Base-by-base conservation (phyloP, 805 yeast genomes). In the Monosporozyma aerobia region DNA sequence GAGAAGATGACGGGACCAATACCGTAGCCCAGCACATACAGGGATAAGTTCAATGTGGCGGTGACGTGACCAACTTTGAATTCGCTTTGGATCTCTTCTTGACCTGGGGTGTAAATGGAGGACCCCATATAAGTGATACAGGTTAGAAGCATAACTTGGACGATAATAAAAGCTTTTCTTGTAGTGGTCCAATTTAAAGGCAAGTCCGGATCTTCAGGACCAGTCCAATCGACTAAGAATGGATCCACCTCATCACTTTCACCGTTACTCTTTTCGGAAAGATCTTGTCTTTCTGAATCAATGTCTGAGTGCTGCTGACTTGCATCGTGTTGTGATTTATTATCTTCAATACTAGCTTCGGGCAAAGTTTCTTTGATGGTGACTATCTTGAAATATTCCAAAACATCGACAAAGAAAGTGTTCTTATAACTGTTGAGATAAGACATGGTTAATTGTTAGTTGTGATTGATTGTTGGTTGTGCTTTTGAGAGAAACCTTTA, bases 11-110 rank as follows among this genome's bases (percentile, higher is more conserved):
- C 69, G 1, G 85, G 85, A 1, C 85, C 85, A 16, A 80, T 49
- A 50, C 82, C 86, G 59, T 82, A 81, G 8, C 85, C 87, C 30
- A 80, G 58, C 7, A 81, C 81, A 56, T 77, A 82, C 40, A 80
- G 56, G 0, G 83, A 68, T 58, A 82, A 69, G 2, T 82, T 81
- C 39, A 82, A 67, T 0, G 76, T 68, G 0, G 81, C 80, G 5
- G 72, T 71, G 5, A 73, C 74, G 32, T 65, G 65, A 14, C 76
- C 68, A 5, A 77, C 73, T n/a, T 66, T 56, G 57, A 79, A 78
- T 46, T 79, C 76, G 29, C 64, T 63, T 64, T 69, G 72, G 27
- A 82, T 61, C 14, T 70, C 65, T 22, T 62, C 69, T 33, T 74
- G 67, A 23, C 80, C 78, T 0, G 85, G 84, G 0, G 83, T 73